Evolutionary conservation across 75 land plant genomes (phyloP).

Genomic region (Isoetes taiwanensis): DNA sequence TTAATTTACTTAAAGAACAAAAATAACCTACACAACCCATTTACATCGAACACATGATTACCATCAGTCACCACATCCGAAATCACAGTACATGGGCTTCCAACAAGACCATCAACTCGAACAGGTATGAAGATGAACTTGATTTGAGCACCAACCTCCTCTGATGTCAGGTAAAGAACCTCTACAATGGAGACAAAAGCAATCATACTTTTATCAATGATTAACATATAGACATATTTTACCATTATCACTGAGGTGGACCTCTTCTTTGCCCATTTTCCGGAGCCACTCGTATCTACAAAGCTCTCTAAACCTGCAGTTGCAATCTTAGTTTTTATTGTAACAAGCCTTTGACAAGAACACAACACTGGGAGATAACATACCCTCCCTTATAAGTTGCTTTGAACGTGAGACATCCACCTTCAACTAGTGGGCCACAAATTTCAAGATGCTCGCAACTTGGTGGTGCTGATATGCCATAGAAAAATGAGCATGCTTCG

Average conservation of each 20-base stretch:
- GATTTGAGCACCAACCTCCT: conserved; percentile 63
- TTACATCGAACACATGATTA: conserved; percentile 31
- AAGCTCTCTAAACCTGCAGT: conserved; percentile 46
- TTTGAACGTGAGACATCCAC: conserved; percentile 42
- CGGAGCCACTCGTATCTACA: conserved; percentile 69
- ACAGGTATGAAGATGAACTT: conserved; percentile 78
- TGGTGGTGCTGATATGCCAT: conserved; percentile 50
- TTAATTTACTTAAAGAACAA: not conserved
- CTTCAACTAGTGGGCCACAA: conserved; percentile 61
- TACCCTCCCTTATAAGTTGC: conserved; percentile 82
- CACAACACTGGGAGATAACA: not conserved
- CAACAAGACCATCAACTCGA: conserved; percentile 54
- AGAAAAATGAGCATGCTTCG: not conserved
- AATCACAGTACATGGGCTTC: conserved; percentile 35
- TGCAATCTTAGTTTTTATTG: too few species aligned
- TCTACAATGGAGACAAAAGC: too few species aligned
- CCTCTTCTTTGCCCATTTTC: too few species aligned
- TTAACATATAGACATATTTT: too few species aligned
- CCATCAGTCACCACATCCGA: conserved; percentile 65
- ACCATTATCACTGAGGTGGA: too few species aligned
- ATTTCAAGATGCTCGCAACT: conserved; percentile 50
- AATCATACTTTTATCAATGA: too few species aligned
- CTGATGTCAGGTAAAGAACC: conserved; percentile 40
- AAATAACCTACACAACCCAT: not conserved
- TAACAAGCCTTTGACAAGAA: too few species aligned